Evolutionary conservation across 805 yeast species (phyloP).

Genomic region (Nakazawaea anatomiae): DNA sequence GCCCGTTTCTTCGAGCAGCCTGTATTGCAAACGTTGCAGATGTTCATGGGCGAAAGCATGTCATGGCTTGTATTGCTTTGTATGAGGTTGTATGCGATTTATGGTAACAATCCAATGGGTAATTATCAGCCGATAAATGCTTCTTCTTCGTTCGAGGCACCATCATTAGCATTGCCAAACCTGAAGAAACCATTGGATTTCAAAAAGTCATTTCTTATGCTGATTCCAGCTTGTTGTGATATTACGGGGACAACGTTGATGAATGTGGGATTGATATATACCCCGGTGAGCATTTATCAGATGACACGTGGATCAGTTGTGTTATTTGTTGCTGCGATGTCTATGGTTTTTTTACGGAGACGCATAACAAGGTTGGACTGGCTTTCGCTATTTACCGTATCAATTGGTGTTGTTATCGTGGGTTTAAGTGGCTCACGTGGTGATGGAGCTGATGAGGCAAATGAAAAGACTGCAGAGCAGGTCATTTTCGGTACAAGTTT

Average conservation of each 20-base stretch:
- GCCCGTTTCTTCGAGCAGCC: slow-evolving; percentile 67
- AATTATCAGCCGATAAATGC: neutral
- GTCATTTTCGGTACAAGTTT: slow-evolving; percentile 51
- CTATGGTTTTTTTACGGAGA: slow-evolving; percentile 55
- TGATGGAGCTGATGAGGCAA: slow-evolving; percentile 3
- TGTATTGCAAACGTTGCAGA: slow-evolving; percentile 70
- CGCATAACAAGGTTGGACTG: slow-evolving; percentile 58
- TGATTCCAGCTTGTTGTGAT: slow-evolving; percentile 69
- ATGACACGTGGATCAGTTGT: slow-evolving; percentile 82
- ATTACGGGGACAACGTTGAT: slow-evolving; percentile 67
- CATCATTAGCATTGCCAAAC: neutral
- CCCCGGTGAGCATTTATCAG: slow-evolving; percentile 77
- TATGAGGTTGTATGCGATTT: neutral
- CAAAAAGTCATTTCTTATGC: slow-evolving; percentile 28
- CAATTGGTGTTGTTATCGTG: slow-evolving; percentile 64
- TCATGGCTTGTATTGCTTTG: slow-evolving; percentile 25
- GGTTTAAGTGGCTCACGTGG: slow-evolving; percentile 59
- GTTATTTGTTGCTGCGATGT: slow-evolving; percentile 67
- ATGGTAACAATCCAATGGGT: neutral
- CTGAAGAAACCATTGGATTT: slow-evolving; percentile 12
- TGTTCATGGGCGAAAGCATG: slow-evolving; percentile 68
- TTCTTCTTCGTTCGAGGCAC: neutral
- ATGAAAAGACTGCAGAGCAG: slow-evolving; percentile 11
- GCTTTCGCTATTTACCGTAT: slow-evolving; percentile 58
- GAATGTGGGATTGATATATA: slow-evolving; percentile 68